These are phyloP conservation scores for Desmodesmus armatus DNA, from an alignment of 139 green algal genomes.

Conservation along the genomic window DNA sequence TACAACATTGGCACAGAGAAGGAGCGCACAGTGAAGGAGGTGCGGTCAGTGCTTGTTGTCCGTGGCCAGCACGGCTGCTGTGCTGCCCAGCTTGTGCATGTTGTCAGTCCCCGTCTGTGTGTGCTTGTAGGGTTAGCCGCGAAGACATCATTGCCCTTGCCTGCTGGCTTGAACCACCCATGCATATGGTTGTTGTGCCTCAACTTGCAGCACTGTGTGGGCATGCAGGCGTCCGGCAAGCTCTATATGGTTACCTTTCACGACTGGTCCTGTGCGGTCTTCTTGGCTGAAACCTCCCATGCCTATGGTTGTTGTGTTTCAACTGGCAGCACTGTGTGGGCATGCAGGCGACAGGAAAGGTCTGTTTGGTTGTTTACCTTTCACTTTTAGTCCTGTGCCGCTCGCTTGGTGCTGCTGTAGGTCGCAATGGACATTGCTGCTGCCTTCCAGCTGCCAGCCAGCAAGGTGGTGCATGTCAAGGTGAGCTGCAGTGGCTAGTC, in stretches of 20 bases:
- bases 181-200: neutral
- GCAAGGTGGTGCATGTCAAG: constrained; percentile 68
- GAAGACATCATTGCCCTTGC: neutral
- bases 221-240: too few species aligned
- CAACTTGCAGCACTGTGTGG: too few species aligned
- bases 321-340: constrained; percentile 63
- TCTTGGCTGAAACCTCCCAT: constrained; percentile 44
- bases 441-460: constrained; percentile 64
- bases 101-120: neutral
- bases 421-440: constrained; percentile 70
- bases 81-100: neutral
- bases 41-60: constrained; percentile 48
- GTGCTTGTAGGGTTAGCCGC: neutral
- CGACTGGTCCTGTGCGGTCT: neutral
- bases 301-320: constrained; percentile 72
- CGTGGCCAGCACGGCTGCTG: neutral
- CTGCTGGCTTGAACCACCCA: neutral
- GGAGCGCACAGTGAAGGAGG: constrained; percentile 92
- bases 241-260: neutral
- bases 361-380: too few species aligned
- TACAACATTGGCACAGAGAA: constrained; percentile 99
- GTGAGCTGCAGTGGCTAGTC: too few species aligned
- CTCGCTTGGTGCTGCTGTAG: constrained; percentile 22
- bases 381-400: too few species aligned
- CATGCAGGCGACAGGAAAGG: too few species aligned